phyloP scores from a whole-genome alignment of 306 rosid species.

The Cicer yamashitae region DNA sequence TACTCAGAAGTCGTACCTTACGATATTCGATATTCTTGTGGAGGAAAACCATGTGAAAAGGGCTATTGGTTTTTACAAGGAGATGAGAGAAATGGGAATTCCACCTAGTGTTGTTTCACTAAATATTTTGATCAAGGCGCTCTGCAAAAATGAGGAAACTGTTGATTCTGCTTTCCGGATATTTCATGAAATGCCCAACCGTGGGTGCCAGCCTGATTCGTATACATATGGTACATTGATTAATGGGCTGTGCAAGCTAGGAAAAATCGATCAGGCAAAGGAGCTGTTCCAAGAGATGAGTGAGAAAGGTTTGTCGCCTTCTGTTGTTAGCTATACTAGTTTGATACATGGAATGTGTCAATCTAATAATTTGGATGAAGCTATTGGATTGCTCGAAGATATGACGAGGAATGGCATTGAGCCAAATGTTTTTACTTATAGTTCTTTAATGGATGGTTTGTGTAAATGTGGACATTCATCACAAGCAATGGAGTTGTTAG shows the following conservation, averaged over 20 bases:
- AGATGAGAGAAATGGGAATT: conserved; percentile 71
- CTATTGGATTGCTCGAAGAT: conserved; percentile 66
- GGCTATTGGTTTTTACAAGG: conserved; percentile 72
- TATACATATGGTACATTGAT: conserved; percentile 92
- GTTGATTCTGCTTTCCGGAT: conserved; percentile 70
- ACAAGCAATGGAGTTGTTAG: conserved; percentile 70
- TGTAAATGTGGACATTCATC: conserved; percentile 78
- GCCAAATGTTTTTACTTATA: conserved; percentile 87
- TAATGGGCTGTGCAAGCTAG: conserved; percentile 74
- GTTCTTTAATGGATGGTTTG: conserved; percentile 79
- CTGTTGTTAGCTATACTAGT: conserved; percentile 82
- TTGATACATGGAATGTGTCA: conserved; percentile 84
- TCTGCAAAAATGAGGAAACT: conserved; percentile 74
- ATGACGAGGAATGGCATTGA: conserved; percentile 64
- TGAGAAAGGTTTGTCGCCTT: conserved; percentile 61
- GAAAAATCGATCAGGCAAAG: conserved; percentile 68
- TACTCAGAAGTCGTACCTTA: conserved; percentile 65
- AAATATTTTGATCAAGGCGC: conserved; percentile 87
- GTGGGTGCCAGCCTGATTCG: conserved; percentile 79
- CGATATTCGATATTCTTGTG: conserved; percentile 76
- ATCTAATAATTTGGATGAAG: conserved; percentile 67
- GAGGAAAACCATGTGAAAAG: conserved; percentile 77
- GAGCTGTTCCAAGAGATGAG: conserved; percentile 79
- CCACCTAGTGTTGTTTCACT: conserved; percentile 72
- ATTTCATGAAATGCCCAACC: conserved; percentile 78